Base-by-base conservation (phyloP, 1,284 basidiomycete genomes). In the Fomitiporia mediterranea region DNA sequence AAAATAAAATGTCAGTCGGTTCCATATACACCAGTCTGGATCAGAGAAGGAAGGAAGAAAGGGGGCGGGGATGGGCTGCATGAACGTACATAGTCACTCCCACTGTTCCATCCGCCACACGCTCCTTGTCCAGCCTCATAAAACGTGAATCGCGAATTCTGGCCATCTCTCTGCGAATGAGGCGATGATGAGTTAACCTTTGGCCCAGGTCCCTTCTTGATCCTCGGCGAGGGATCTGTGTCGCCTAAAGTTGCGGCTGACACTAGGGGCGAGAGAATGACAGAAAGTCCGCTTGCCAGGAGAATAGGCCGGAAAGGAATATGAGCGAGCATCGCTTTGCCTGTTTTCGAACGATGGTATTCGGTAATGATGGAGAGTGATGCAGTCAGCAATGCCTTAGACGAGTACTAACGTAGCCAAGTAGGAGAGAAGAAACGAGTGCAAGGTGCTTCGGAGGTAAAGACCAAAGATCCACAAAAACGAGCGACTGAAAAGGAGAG, bases 61-160 rank as follows among this genome's bases (percentile, higher is more conserved):
- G n/a, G n/a, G n/a, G n/a, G n/a, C 6, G 5, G 19, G 15, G 1
- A 43, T 23, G 6, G 21, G 27, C 6, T n/a, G n/a, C n/a, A n/a
- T n/a, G n/a, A n/a, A 43, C 72, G 63, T 58, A 75, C 72, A 55
- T 66, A 74, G 56, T 72, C 72, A 48, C 59, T 59, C 48, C 63
- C 60, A 4, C 49, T 61, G 62, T 73, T 73, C 6, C 47, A 53
- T 37, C 63, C 60, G 3, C 73, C 73, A 57, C 73, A 75, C 3
- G 72, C 73, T 51, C 73, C 73, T 40, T 68, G 47, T 15, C 72
- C 71, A 21, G 65, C 65, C 34, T 64, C 64, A 57, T 68, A 73
- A 59, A 62, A 72, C 13, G 70, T 71, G 59, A 72, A 67, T 15
- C 68, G 64, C 6, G 68, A 67, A 53, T 63, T 61, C 53, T 63